Percentiles rank a stretch among this genome's conserved stretches.
These are phyloP conservation scores for Exserohilum rostratum DNA, from an alignment of 2,329 filamentous ascomycete genomes.

Conservation along the genomic window DNA sequence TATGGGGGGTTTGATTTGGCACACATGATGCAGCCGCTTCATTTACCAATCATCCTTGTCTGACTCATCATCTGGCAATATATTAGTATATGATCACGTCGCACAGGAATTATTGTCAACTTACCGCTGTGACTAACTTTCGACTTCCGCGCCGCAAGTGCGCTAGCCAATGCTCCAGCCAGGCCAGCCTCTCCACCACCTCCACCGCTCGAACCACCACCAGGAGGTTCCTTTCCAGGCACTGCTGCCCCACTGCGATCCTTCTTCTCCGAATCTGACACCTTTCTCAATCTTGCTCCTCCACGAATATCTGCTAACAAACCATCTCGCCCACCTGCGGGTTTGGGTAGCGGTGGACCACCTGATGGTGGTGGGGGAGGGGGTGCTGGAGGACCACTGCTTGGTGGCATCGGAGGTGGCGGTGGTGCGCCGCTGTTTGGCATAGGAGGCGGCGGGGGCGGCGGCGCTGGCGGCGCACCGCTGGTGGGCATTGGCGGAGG, in stretches of 20 bases:
- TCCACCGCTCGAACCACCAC: constrained; percentile 59
- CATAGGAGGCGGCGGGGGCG: constrained; percentile 46
- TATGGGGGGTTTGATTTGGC: constrained; percentile 1
- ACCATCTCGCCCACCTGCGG: constrained; percentile 60
- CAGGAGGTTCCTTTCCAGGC: constrained; percentile 52
- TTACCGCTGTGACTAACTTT: constrained; percentile 95
- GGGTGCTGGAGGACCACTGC: constrained; percentile 37
- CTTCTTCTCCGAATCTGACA: constrained; percentile 71
- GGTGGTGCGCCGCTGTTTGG: constrained; percentile 49
- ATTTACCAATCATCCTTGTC: constrained; percentile 76
- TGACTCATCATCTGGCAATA: constrained; percentile 70
- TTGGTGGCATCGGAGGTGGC: constrained; percentile 46
- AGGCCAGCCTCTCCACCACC: constrained; percentile 46
- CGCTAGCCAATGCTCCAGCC: constrained; percentile 72
- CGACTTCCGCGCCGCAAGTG: constrained; percentile 83
- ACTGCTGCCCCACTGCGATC: constrained; percentile 72
- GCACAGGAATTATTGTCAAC: constrained; percentile 11
- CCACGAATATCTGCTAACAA: constrained; percentile 75
- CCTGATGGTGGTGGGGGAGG: constrained; percentile 40
- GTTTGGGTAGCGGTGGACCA: constrained; percentile 43
- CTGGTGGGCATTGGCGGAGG: constrained; percentile 42
- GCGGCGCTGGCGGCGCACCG: constrained; percentile 41
- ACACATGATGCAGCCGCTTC: not conserved
- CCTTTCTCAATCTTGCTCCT: constrained; percentile 71
- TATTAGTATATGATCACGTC: constrained; percentile 33